Evolutionary conservation across 306 rosid genomes (phyloP), one percentile per base, ranked within the genome.

Genomic region (Fragaria ananassa): DNA sequence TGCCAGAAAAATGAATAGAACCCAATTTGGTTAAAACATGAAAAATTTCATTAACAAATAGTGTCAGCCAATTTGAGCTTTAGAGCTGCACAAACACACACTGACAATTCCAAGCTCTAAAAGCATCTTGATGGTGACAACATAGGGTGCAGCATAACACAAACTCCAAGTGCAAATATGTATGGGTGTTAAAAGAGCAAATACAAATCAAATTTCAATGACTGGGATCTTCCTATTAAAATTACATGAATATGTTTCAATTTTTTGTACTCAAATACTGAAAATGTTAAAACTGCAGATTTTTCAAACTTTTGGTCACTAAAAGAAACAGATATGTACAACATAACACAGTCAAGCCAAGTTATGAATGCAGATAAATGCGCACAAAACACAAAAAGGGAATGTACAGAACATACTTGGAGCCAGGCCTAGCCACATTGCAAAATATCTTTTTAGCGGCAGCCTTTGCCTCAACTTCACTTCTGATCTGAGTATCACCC

Each of bases 391-490:
- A 37, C 15, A 18, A 5, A 49, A 18, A 29, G 78, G 31, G 63
- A 81, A 7, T 53, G 3, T 68, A 57, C 5, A 53, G 70, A 34
- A 71, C 85, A 37, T 82, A 93, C 98, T 85, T 91, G 78, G 85
- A 80, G 3, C 93, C 91, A 2, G 62, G 90, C 83, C 86, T 77
- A 80, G 98, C 96, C 63, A 93, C 98, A 62, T 91, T 93, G 39
- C 79, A 89, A 77, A 93, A 93, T 65, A 93, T 89, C 82, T 89
- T 91, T 85, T 89, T 91, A 0, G 98, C 97, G 0, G 97, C 97
- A 18, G 87, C 86, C 86, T 89, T 89, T 1, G 98, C 97, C 86
- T 93, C 91, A 25, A 83, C 80, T 65, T 91, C 97, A 44, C 93
- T 93, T 80, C 81, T 82, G 75, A 93, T 93, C 64, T 88, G 87